Evolutionary conservation across 1,284 basidiomycete genomes (phyloP).

Genomic region (Puccinia triticina): DNA sequence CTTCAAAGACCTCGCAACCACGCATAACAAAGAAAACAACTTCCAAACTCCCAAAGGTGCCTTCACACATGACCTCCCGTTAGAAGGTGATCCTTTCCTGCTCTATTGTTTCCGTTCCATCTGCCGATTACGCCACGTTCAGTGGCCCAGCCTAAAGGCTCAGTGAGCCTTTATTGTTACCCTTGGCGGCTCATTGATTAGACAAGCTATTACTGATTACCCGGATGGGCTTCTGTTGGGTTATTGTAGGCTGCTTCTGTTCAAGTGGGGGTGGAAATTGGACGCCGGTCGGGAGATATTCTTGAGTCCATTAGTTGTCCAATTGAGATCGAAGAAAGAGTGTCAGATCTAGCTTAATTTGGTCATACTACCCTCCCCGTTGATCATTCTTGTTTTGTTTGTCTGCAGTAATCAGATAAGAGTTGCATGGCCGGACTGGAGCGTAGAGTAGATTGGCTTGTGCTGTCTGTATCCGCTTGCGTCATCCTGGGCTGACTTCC

Average conservation of each 20-base stretch:
- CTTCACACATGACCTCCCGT: no score
- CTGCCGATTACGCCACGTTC: background rate
- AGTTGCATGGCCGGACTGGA: constrained; percentile 69
- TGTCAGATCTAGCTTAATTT: constrained; percentile 13
- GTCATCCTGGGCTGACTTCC: background rate
- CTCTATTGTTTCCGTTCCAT: constrained; percentile 2
- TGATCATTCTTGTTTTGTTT: constrained; percentile 55
- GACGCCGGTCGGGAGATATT: constrained; percentile 56
- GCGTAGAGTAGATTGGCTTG: constrained; percentile 69
- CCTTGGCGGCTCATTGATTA: background rate
- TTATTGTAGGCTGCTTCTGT: no score
- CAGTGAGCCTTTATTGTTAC: constrained; percentile 22
- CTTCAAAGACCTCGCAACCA: no score
- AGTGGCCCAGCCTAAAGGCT: constrained; percentile 34
- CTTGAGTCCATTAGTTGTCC: constrained; percentile 65
- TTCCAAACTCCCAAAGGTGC: no score
- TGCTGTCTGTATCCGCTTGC: constrained; percentile 37
- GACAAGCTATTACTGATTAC: constrained; percentile 1
- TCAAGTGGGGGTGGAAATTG: constrained; percentile 49
- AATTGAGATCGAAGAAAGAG: constrained; percentile 63
- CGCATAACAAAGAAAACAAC: no score
- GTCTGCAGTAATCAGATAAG: constrained; percentile 68
- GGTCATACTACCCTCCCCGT: constrained; percentile 55
- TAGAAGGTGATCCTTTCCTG: constrained; percentile 40
- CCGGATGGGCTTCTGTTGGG: constrained; percentile 4